Conservation (phyloP, 345 rosid genomes). For the Aquilaria yunnanensis region DNA sequence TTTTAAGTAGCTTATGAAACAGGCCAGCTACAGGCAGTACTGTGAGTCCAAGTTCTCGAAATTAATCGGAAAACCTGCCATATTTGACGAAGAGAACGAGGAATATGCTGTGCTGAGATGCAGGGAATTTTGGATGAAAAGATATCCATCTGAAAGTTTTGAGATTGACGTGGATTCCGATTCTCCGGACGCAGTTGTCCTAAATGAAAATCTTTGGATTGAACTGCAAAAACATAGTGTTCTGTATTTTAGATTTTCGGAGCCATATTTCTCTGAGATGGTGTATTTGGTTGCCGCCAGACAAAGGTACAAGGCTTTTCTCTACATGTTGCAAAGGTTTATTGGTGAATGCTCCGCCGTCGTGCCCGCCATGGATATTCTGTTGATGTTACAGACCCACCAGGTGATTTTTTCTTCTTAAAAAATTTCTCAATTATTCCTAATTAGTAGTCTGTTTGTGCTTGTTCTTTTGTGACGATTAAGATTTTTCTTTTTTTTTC, state of each 20-base stretch:
- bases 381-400: slow-evolving; percentile 80
- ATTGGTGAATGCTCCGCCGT: slow-evolving; percentile 36
- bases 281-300: slow-evolving; percentile 65
- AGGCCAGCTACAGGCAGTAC: slow-evolving; percentile 63
- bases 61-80: slow-evolving; percentile 67
- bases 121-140: slow-evolving; percentile 45
- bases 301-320: slow-evolving; percentile 72
- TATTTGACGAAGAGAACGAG: slow-evolving; percentile 66
- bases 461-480: slow-evolving; percentile 8
- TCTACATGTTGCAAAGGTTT: slow-evolving; percentile 43
- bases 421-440: neutral
- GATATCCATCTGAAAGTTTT: slow-evolving; percentile 63
- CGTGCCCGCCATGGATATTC: slow-evolving; percentile 62
- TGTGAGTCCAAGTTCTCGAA: slow-evolving; percentile 74
- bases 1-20: neutral
- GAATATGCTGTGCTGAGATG: slow-evolving; percentile 77
- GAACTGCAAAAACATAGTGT: slow-evolving; percentile 44
- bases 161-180: slow-evolving; percentile 57
- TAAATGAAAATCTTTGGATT: slow-evolving; percentile 32
- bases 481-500: neutral
- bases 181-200: slow-evolving; percentile 13
- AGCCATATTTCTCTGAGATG: slow-evolving; percentile 60
- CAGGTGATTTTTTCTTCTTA: slow-evolving; percentile 35
- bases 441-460: slow-evolving; percentile 1
- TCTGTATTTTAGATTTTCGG: slow-evolving; percentile 48